phyloP scores from a whole-genome alignment of 1,139 yeast species.

The Taphrina deformans region DNA sequence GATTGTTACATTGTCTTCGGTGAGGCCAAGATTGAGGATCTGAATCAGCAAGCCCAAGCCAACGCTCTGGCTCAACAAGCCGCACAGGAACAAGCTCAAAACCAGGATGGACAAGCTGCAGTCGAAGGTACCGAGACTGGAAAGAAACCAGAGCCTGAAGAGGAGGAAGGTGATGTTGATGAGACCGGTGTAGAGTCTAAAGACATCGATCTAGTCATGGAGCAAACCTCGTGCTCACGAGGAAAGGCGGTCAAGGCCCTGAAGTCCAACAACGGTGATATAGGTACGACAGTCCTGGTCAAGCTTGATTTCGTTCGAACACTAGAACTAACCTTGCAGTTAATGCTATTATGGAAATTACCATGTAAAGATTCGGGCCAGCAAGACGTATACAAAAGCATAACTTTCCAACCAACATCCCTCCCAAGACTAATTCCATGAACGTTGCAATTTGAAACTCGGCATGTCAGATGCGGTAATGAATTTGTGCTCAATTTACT shows the following conservation, averaged over 20 bases:
- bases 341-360: slow-evolving; percentile 32
- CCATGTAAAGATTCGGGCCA: slow-evolving; percentile 6
- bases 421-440: neutral
- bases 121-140: slow-evolving; percentile 40
- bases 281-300: neutral
- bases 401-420: neutral
- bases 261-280: slow-evolving; percentile 62
- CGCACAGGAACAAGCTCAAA: slow-evolving; percentile 46
- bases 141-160: slow-evolving; percentile 39
- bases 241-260: slow-evolving; percentile 89
- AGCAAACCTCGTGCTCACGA: slow-evolving; percentile 82
- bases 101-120: slow-evolving; percentile 47
- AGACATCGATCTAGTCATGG: slow-evolving; percentile 41
- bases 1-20: slow-evolving; percentile 97
- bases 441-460: neutral
- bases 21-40: slow-evolving; percentile 93
- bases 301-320: neutral
- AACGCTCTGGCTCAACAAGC: slow-evolving; percentile 42
- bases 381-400: slow-evolving; percentile 5
- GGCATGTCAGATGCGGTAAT: too few species aligned
- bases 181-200: slow-evolving; percentile 43
- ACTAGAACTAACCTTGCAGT: neutral
- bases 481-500: too few species aligned
- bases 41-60: slow-evolving; percentile 63
- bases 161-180: slow-evolving; percentile 41